A percentile compares a stretch with the other conserved stretches of the same genome.
These are phyloP conservation scores for Chrysanthemum seticuspe DNA, from an alignment of 129 eudicot genomes.

Conservation along the genomic window DNA sequence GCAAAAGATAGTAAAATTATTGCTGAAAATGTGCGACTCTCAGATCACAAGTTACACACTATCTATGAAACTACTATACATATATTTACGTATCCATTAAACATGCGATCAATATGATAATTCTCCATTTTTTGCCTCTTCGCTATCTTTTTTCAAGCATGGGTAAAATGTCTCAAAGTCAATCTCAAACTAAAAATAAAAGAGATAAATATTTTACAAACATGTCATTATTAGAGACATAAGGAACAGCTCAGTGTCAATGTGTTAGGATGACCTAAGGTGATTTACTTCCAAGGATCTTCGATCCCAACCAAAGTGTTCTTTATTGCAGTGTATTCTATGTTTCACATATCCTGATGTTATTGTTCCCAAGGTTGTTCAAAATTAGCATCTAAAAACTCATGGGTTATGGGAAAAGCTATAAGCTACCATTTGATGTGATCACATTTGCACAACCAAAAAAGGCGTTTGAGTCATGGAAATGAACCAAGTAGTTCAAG, in stretches of 20 bases:
- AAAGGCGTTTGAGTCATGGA: no score
- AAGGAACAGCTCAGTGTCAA: background rate
- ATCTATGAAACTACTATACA: background rate
- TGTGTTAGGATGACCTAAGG: slow-evolving; percentile 5
- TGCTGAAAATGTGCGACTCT: background rate
- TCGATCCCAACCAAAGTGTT: background rate
- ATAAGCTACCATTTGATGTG: no score
- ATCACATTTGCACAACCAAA: no score
- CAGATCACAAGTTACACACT: background rate
- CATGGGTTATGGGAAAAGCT: background rate
- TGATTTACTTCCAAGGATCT: background rate
- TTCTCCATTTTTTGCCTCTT: no score
- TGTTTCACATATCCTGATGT: background rate
- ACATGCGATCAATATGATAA: background rate
- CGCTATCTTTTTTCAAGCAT: no score
- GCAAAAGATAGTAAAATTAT: background rate
- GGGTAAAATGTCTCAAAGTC: background rate
- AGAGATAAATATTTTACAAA: background rate
- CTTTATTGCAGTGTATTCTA: background rate
- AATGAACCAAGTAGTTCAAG: no score
- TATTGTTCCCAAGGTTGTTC: background rate
- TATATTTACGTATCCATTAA: background rate
- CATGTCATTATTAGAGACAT: no score
- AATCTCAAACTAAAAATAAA: background rate
- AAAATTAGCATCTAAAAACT: background rate